phyloP scores from a whole-genome alignment of 805 yeast species.

The Yamadazyma ubonensis region DNA sequence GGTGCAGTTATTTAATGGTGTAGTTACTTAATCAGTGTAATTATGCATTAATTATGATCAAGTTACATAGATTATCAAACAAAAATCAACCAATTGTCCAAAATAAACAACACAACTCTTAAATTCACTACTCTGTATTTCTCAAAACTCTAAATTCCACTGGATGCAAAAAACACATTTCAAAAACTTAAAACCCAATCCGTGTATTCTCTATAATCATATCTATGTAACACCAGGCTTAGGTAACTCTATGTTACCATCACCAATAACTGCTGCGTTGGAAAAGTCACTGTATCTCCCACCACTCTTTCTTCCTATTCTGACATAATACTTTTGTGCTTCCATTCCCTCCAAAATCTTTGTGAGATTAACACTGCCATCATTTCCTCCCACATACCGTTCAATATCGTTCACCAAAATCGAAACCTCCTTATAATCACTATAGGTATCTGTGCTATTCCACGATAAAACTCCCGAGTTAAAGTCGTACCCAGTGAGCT shows the following conservation, averaged over 20 bases:
- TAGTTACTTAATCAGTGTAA: too few species aligned
- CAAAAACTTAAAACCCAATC: too few species aligned
- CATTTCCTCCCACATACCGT: constrained; percentile 56
- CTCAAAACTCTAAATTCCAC: too few species aligned
- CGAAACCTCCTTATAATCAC: constrained; percentile 38
- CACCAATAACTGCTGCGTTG: constrained; percentile 52
- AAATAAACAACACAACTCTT: too few species aligned
- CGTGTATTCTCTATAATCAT: not conserved
- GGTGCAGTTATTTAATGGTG: too few species aligned
- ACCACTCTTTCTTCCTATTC: constrained; percentile 60
- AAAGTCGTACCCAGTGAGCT: constrained; percentile 32
- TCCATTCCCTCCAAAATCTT: constrained; percentile 23
- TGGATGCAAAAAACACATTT: too few species aligned
- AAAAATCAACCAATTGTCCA: too few species aligned
- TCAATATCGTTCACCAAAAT: constrained; percentile 79
- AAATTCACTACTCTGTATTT: too few species aligned
- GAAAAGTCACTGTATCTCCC: constrained; percentile 62
- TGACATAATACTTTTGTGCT: constrained; percentile 33
- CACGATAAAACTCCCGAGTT: constrained; percentile 37
- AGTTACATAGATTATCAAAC: too few species aligned
- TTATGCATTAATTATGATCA: too few species aligned
- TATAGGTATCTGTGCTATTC: constrained; percentile 19
- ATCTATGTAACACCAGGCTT: constrained; percentile 50
- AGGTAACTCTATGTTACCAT: constrained; percentile 52
- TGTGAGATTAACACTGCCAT: constrained; percentile 22